Percentiles rank a stretch among this genome's conserved stretches.
phyloP scores from a whole-genome alignment of 805 yeast genomes.

The Kregervanrija delftensis region DNA sequence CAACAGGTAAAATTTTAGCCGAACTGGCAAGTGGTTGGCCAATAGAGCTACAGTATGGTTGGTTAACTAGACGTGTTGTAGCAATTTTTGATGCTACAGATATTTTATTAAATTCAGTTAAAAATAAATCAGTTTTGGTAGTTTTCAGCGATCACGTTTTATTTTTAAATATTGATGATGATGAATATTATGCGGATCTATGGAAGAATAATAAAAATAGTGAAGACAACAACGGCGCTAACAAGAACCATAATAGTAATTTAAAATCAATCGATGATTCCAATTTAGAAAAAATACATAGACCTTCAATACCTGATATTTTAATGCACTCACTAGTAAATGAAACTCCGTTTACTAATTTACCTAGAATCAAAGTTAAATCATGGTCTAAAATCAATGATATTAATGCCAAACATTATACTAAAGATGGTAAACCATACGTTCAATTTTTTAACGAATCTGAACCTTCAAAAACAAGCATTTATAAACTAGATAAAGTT shows the following conservation, averaged over 20 bases:
- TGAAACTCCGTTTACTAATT: slow-evolving; percentile 61
- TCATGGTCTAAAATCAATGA: slow-evolving; percentile 61
- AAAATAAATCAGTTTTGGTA: slow-evolving; percentile 51
- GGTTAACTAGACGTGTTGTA: slow-evolving; percentile 82
- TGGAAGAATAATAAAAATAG: slow-evolving; percentile 8
- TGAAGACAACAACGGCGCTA: no score
- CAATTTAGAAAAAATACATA: slow-evolving; percentile 28
- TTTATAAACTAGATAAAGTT: slow-evolving; percentile 19
- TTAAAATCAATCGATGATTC: neutral
- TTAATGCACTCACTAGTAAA: slow-evolving; percentile 87
- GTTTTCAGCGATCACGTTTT: slow-evolving; percentile 77
- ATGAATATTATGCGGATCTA: slow-evolving; percentile 27
- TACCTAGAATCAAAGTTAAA: slow-evolving; percentile 65
- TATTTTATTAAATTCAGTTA: slow-evolving; percentile 18
- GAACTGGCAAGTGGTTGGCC: slow-evolving; percentile 90
- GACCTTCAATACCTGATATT: slow-evolving; percentile 67
- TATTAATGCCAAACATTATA: slow-evolving; percentile 42
- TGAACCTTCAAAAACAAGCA: slow-evolving; percentile 9
- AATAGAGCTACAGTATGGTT: slow-evolving; percentile 73
- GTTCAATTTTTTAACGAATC: slow-evolving; percentile 22
- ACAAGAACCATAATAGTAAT: no score
- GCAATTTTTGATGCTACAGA: slow-evolving; percentile 48
- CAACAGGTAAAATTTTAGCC: slow-evolving; percentile 81
- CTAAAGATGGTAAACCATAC: slow-evolving; percentile 19
- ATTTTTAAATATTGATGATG: slow-evolving; percentile 49